Conservation (phyloP, 495 filamentous ascomycete species). For the Chlorociboria aeruginascens region DNA sequence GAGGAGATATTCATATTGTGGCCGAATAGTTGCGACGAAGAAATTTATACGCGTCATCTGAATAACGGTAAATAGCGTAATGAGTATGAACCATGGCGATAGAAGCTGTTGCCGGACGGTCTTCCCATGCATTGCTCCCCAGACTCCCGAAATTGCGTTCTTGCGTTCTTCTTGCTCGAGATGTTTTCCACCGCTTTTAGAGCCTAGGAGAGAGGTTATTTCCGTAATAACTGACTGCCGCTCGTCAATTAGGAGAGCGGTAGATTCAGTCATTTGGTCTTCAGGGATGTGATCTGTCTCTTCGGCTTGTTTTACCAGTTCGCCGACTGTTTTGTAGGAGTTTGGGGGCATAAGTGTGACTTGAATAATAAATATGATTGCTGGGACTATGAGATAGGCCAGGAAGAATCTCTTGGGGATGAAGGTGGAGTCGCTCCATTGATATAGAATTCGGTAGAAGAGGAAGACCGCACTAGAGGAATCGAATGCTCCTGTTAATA, state of each 20-base stretch:
- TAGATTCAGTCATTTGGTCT: slow-evolving; percentile 48
- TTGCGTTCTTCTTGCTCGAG: slow-evolving; percentile 41
- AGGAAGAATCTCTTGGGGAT: slow-evolving; percentile 64
- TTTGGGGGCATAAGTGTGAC: slow-evolving; percentile 62
- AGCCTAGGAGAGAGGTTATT: slow-evolving; percentile 60
- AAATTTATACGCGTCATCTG: slow-evolving; percentile 97
- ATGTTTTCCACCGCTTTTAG: slow-evolving; percentile 43
- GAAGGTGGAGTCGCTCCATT: slow-evolving; percentile 46
- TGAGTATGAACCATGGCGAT: slow-evolving; percentile 78
- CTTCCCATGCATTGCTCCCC: slow-evolving; percentile 76
- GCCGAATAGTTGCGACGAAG: slow-evolving; percentile 84
- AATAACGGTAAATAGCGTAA: slow-evolving; percentile 75
- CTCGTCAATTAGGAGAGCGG: slow-evolving; percentile 48
- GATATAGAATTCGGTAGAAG: slow-evolving; percentile 66
- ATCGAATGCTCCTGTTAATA: slow-evolving; percentile 84
- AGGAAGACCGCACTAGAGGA: slow-evolving; percentile 81
- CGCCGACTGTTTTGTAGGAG: slow-evolving; percentile 83
- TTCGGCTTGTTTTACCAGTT: slow-evolving; percentile 64
- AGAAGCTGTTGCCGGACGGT: slow-evolving; percentile 63
- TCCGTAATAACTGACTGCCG: slow-evolving; percentile 58
- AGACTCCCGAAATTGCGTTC: slow-evolving; percentile 60
- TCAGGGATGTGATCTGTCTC: slow-evolving; percentile 29
- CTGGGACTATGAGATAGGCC: slow-evolving; percentile 61
- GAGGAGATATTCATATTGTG: slow-evolving; percentile 79
- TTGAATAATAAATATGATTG: slow-evolving; percentile 56